Conservation (phyloP, 495 filamentous ascomycete genomes). For the Acidiella bohemica region DNA sequence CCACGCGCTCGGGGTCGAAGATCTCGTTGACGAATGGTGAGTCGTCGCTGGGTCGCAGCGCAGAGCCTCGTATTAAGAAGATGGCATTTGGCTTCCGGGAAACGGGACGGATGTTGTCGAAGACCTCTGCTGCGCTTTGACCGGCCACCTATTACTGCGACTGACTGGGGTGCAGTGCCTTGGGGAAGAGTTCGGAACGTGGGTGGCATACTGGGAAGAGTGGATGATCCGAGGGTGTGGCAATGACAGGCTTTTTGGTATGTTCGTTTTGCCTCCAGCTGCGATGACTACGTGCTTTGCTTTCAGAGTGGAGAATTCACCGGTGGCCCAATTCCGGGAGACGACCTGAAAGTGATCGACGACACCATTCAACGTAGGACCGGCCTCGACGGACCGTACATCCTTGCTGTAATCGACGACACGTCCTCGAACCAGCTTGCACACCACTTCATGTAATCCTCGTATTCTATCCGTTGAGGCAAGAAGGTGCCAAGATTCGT, state of each 20-base stretch:
- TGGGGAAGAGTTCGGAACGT: slow-evolving; percentile 33
- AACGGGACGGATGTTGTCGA: slow-evolving; percentile 76
- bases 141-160: slow-evolving; percentile 80
- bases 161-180: slow-evolving; percentile 47
- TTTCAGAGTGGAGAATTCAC: slow-evolving; percentile 38
- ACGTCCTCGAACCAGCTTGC: slow-evolving; percentile 63
- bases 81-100: slow-evolving; percentile 67
- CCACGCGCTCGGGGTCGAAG: slow-evolving; percentile 76
- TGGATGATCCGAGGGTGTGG: slow-evolving; percentile 61
- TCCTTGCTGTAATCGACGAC: slow-evolving; percentile 68
- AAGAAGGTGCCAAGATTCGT: slow-evolving; percentile 82
- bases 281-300: slow-evolving; percentile 80
- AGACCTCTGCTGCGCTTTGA: slow-evolving; percentile 92
- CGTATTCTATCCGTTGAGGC: slow-evolving; percentile 75
- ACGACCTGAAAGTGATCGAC: slow-evolving; percentile 43
- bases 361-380: slow-evolving; percentile 25
- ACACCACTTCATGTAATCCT: slow-evolving; percentile 93
- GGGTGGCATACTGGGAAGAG: slow-evolving; percentile 71
- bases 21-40: slow-evolving; percentile 95
- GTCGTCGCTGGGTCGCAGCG: slow-evolving; percentile 82
- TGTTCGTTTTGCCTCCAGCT: slow-evolving; percentile 63
- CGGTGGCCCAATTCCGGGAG: slow-evolving; percentile 40
- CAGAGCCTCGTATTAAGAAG: slow-evolving; percentile 64
- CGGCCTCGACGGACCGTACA: slow-evolving; percentile 47
- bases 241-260: slow-evolving; percentile 43